Evolutionary conservation across 2,329 filamentous ascomycete species (phyloP).

Genomic region (Talaromyces marneffei): DNA sequence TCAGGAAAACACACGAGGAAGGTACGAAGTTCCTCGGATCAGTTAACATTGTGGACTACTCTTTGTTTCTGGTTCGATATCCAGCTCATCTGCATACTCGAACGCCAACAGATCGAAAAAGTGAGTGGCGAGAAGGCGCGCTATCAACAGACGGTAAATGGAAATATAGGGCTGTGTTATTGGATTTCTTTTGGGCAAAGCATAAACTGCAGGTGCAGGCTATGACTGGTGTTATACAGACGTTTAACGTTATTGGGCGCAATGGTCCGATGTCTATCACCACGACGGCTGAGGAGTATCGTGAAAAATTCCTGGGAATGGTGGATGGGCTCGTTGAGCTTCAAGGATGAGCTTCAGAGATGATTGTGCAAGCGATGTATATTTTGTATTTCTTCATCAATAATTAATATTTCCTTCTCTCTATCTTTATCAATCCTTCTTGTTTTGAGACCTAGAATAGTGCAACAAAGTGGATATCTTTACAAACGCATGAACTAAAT

Average conservation of each 20-base stretch:
- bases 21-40: slow-evolving; percentile 60
- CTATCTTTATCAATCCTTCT: background rate
- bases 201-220: slow-evolving; percentile 61
- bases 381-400: background rate
- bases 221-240: slow-evolving; percentile 60
- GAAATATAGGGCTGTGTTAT: slow-evolving; percentile 60
- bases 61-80: slow-evolving; percentile 62
- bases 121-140: slow-evolving; percentile 58
- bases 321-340: slow-evolving; percentile 43
- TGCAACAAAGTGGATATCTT: background rate
- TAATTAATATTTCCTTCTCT: background rate
- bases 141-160: slow-evolving; percentile 58
- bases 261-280: slow-evolving; percentile 72
- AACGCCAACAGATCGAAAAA: slow-evolving; percentile 27
- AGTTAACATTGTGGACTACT: slow-evolving; percentile 68
- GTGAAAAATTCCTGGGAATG: slow-evolving; percentile 52
- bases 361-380: background rate
- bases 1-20: slow-evolving; percentile 51
- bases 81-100: slow-evolving; percentile 36
- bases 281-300: slow-evolving; percentile 62
- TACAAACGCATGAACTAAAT: background rate
- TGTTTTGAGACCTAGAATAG: background rate
- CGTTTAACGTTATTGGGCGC: slow-evolving; percentile 57
- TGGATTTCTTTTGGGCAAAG: slow-evolving; percentile 77
- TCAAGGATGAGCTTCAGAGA: slow-evolving; percentile 13